Evolutionary conservation across 2,329 filamentous ascomycete species (phyloP), one percentile per base, ranked within the genome.

Genomic region (Microcera coccophila): DNA sequence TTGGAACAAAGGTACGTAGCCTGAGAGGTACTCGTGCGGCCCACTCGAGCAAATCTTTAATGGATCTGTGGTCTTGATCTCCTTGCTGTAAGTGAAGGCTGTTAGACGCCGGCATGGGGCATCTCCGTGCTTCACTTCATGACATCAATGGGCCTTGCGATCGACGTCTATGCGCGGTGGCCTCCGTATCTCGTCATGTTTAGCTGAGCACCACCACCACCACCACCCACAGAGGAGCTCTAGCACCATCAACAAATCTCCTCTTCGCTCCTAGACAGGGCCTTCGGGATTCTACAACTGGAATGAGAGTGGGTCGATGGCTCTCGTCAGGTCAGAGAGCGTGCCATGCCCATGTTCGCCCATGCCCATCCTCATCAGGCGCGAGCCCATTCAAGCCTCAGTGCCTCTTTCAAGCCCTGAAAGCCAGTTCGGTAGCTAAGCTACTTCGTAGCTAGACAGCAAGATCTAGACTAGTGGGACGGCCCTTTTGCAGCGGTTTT

Each of bases 401-500:
- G 8, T 15, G 10, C 15, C 15, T 16, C 16, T 7, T 33, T n/a
- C n/a, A n/a, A n/a, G n/a, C 22, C 22, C 22, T 26, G 22, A 26
- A 26, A 12, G 22, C 22, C 7, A 7, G 22, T 26, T 12, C 22
- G n/a, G n/a, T n/a, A n/a, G n/a, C n/a, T n/a, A n/a, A n/a, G n/a
- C n/a, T 16, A 33, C 9, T 33, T 8, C 18, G 18, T 20, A 35
- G 16, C 33, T 39, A 52, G 40, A 48, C 45, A 38, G 48, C 50
- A 40, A 49, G 49, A 58, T 56, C 49, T 48, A 47, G 51, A 21
- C 53, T 58, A 58, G 55, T 58, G 55, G 55, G 53, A 55, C 55
- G 55, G 55, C 39, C 55, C 55, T 58, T 52, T 51, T 52, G 46
- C 49, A 58, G 55, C 47, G 43, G 53, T 48, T 55, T 58, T 58